Base-by-base conservation (phyloP, 495 filamentous ascomycete genomes). In the Stereocaulon alpinum region DNA sequence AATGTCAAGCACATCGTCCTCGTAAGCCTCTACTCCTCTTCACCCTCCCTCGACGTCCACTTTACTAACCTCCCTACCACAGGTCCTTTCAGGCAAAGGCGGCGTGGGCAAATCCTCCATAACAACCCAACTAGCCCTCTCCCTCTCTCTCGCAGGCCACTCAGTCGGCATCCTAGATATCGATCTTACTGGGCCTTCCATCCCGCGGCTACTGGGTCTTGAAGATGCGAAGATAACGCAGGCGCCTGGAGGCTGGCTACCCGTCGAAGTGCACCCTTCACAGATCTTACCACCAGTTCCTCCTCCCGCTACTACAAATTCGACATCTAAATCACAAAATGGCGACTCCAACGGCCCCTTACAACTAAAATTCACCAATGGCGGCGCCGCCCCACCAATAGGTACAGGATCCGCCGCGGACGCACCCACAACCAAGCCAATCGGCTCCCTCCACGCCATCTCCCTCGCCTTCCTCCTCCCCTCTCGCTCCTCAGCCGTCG, bases 41-140 rank as follows among this genome's bases (percentile, higher is more conserved):
- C 2, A 67, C 76, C 0, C 70, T 74, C 62, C 67, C 68, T 15
- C 71, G 70, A 59, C 71, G 74, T 59, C 72, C 2, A 74, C 66
- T 30, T 10, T 34, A 50, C 24, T 24, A 24, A 24, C 24, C 24
- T 24, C 24, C 24, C 24, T 24, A 24, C 76, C 37, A 24, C 45
- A 86, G 83, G 79, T 98, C 63, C 89, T 98, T 60, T 97, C 94
- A 6, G 93, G 93, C 65, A 98, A 98, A 77, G 93, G 93, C 62
- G 93, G 93, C 61, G 93, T 98, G 3, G 93, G 93, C 15, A 98
- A 98, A 78, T 98, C 93, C 57, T 95, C 91, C 50, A 82, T 96
- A 7, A 97, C 93, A 14, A 91, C 91, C 4, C 94, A 97, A 70
- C 85, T 98, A 11, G 93, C 93, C 6, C 83, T 97, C 44, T 88